Evolutionary conservation across 441 rosid genomes (phyloP).

Genomic region (Manihot esculenta): DNA sequence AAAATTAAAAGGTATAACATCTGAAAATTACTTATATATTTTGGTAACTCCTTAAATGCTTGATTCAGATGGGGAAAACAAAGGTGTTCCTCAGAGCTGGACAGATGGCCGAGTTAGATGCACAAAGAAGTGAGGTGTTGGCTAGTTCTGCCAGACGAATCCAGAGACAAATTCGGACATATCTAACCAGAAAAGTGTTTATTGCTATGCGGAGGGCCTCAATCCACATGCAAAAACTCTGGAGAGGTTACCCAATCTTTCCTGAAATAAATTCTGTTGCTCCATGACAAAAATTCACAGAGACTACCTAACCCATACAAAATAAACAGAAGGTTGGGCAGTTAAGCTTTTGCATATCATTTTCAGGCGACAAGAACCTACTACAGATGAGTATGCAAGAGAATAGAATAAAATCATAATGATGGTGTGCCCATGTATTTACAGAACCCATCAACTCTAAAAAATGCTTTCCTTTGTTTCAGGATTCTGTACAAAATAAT

Average conservation of each 20-base stretch:
- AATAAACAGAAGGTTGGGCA: not conserved
- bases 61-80: constrained; percentile 83
- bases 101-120: constrained; percentile 97
- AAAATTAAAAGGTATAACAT: constrained; percentile 12
- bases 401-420: not conserved
- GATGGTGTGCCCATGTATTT: no score
- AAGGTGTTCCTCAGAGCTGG: constrained; percentile 96
- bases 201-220: constrained; percentile 56
- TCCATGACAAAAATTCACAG: not conserved
- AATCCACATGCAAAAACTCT: constrained; percentile 60
- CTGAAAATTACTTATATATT: not conserved
- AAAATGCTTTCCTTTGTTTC: not conserved
- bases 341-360: not conserved
- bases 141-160: constrained; percentile 87
- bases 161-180: constrained; percentile 79
- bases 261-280: constrained; percentile 17
- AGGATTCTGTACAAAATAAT: not conserved
- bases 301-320: not conserved
- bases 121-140: constrained; percentile 78
- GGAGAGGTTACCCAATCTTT: constrained; percentile 59
- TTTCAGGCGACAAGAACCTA: not conserved
- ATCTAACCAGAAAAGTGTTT: constrained; percentile 71
- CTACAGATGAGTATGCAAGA: not conserved
- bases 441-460: not conserved
- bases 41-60: constrained; percentile 9